Percentiles rank a stretch among this genome's conserved stretches.
These are phyloP conservation scores for Amyloporia xantha DNA, from an alignment of 768 basidiomycete genomes.

Conservation along the genomic window DNA sequence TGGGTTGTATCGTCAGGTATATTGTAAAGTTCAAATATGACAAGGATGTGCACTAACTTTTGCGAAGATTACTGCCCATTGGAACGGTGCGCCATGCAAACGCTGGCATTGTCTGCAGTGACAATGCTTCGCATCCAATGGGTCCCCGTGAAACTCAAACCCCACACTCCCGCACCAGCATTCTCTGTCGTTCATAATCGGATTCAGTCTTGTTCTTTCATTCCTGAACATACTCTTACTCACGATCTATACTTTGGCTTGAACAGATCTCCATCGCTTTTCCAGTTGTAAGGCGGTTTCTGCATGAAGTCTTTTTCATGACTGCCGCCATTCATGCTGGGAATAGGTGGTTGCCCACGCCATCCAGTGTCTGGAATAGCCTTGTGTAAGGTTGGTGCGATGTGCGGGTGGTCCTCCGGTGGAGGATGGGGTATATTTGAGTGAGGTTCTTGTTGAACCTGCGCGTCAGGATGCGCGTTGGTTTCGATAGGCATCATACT, in stretches of 20 bases:
- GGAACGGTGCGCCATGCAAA: conserved; percentile 28
- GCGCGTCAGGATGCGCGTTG: conserved; percentile 15
- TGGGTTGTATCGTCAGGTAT: neutral
- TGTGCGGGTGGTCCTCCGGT: conserved; percentile 15
- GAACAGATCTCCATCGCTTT: conserved; percentile 18
- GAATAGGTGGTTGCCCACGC: conserved; percentile 16
- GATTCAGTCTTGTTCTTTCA: neutral
- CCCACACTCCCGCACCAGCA: conserved; percentile 28
- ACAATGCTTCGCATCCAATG: conserved; percentile 28
- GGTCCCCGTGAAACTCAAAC: conserved; percentile 28
- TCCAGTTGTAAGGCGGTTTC: conserved; percentile 27
- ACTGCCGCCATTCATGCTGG: conserved; percentile 21
- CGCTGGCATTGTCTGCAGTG: conserved; percentile 27
- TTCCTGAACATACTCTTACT: conserved; percentile 3
- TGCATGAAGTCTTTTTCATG: conserved; percentile 22
- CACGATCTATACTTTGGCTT: conserved; percentile 19
- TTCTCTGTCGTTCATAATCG: conserved; percentile 8
- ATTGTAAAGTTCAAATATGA: neutral
- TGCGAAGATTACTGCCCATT: conserved; percentile 30
- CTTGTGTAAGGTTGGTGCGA: neutral
- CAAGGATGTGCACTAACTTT: conserved; percentile 15
- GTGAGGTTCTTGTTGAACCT: conserved; percentile 10
- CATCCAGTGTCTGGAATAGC: conserved; percentile 23
- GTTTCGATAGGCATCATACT: conserved; percentile 5
- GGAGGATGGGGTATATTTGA: conserved; percentile 19